Evolutionary conservation across 1,284 basidiomycete genomes (phyloP), one percentile per base, ranked within the genome.

Genomic region (Apiotrichum brassicae): DNA sequence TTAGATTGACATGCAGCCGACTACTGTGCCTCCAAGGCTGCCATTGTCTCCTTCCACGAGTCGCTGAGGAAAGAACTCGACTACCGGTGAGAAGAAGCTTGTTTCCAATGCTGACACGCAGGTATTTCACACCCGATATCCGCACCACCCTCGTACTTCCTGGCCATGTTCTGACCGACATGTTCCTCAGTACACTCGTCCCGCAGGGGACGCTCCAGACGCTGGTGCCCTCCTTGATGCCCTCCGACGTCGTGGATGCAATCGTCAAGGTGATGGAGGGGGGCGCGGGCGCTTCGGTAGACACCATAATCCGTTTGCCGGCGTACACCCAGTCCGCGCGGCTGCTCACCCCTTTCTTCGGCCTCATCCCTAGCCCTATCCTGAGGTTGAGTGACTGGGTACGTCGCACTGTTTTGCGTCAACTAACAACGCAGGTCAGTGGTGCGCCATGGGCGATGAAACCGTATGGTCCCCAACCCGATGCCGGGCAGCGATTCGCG

Each of bases 21-120:
- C 70, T 95, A 94, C 66, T 80, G 79, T 66, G 87, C 88, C 6
- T 88, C 87, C 25, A 95, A 94, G 73, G 87, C 88, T 9, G 90
- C 89, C 9, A 64, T 86, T 19, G 76, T 86, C 19, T 80, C 80
- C 24, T 71, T 94, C 38, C 82, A 91, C 58, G 84, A 88, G 57
- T 84, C 85, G 7, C 77, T 95, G 46, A 80, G 87, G 36, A 85
- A 83, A 59, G 91, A 95, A 67, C 79, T 94, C 16, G 85, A 92
- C 63, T 81, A 83, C 44, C 73, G 79, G 81, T 85, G 62, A 26
- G 64, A 60, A 37, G 46, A 9, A 2, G 6, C 7, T 5, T 13
- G 19, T 7, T 22, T 56, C 48, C 50, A 20, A 37, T n/a, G 28
- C 49, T 56, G 25, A 58, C 41, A 3, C 11, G 25, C 60, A 86